Base-by-base conservation (phyloP, 441 rosid genomes). In the Syzygium malaccense region DNA sequence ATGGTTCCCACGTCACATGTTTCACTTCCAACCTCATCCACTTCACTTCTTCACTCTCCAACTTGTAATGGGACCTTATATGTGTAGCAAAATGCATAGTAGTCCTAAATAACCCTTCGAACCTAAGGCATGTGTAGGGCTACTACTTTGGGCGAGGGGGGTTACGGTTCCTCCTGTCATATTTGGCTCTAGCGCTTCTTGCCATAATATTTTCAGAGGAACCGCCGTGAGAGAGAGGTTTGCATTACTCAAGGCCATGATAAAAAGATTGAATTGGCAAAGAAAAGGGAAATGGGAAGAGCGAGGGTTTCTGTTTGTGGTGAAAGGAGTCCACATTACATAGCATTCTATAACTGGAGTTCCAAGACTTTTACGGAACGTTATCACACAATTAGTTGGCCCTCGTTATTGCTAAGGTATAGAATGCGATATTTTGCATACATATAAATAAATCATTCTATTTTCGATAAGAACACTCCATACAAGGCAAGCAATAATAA, bases 81-180 rank as follows among this genome's bases (percentile, higher is more conserved):
- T 91, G 93, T 32, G 93, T 86, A 15, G 91, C 92, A 88, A 93
- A 92, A 0, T n/a, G 8, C 11, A 89, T 89, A 7, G 91, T 89
- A 2, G 51, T 62, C 2, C 51, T 4, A 51, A 91, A 89, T 37
- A 62, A 86, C 2, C 0, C 37, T 8, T 20, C 13, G 57, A 93
- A 93, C 85, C 53, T 90, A 20, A 92, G 92, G 87, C 93, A 93
- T 5, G 32, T 87, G 88, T 92, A 90, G 1, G 93, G 92, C 30
- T 92, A 91, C 15, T 91, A 41, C 64, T 89, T 89, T 25, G 55
- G 48, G 64, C 49, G 55, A n/a, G 88, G 86, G 78, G 88, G 91
- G 87, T 91, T 91, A 56, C 87, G 90, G 48, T 87, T 92, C 88
- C 84, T 89, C 18, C 93, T 91, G 48, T 92, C 92, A 20, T 19